Conservation (phyloP, 805 yeast genomes). For the Wickerhamiella brachini region DNA sequence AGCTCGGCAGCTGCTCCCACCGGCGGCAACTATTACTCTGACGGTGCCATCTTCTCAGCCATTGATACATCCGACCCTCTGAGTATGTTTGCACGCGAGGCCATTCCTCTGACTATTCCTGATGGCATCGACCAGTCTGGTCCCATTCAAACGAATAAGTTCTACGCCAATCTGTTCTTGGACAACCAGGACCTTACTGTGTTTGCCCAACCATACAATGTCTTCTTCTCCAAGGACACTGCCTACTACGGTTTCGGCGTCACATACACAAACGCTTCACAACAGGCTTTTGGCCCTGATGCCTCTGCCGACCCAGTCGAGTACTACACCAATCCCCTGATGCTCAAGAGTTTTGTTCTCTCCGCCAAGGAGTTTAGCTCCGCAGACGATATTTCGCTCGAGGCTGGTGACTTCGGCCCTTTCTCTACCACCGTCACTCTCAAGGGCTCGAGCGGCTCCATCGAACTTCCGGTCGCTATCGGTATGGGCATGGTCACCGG, state of each 20-base stretch:
- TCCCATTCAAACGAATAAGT: conserved; percentile 60
- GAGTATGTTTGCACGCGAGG: conserved; percentile 33
- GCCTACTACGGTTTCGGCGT: conserved; percentile 46
- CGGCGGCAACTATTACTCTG: conserved; percentile 14
- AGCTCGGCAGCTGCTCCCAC: conserved; percentile 5
- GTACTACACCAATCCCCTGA: conserved; percentile 42
- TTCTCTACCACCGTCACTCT: conserved; percentile 37
- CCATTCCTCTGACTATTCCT: conserved; percentile 34
- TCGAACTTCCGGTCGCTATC: conserved; percentile 49
- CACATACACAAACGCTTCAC: conserved; percentile 37
- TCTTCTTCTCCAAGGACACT: conserved; percentile 37
- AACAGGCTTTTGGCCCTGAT: conserved; percentile 33
- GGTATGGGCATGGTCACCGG: conserved; percentile 78
- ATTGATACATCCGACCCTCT: conserved; percentile 35
- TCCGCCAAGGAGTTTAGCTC: conserved; percentile 37
- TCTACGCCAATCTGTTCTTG: conserved; percentile 51
- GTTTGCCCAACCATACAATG: conserved; percentile 54
- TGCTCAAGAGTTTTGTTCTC: conserved; percentile 38
- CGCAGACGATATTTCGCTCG: conserved; percentile 26
- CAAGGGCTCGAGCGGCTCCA: conserved; percentile 23
- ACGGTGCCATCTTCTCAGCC: conserved; percentile 34
- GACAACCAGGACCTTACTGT: conserved; percentile 40
- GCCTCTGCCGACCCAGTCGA: conserved; percentile 28
- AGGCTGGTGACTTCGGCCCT: conserved; percentile 34
- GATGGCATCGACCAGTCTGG: conserved; percentile 33